Conservation (phyloP, 805 yeast species). For the Pichia scutulata region DNA sequence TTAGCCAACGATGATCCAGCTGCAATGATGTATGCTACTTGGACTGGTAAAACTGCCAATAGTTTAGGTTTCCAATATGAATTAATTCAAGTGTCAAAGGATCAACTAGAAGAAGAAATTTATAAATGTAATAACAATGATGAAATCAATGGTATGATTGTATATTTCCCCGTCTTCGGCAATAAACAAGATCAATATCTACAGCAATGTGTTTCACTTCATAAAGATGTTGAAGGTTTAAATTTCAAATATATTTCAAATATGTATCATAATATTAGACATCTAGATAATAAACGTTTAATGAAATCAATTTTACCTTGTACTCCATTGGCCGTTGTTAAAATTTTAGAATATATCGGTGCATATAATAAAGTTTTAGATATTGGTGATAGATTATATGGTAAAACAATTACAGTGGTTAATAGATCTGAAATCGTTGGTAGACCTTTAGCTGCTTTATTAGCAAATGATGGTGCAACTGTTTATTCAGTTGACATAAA, state of each 20-base stretch:
- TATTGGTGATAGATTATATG: conserved; percentile 88
- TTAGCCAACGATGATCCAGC: conserved; percentile 93
- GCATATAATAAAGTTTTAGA: conserved; percentile 76
- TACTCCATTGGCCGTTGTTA: conserved; percentile 92
- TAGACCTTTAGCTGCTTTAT: conserved; percentile 88
- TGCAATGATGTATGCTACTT: conserved; percentile 87
- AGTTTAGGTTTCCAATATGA: conserved; percentile 83
- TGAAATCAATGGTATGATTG: conserved; percentile 84
- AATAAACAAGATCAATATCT: conserved; percentile 91
- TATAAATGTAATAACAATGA: conserved; percentile 75
- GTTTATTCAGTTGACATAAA: conserved; percentile 88
- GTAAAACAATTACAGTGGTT: conserved; percentile 84
- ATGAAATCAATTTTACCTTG: conserved; percentile 90
- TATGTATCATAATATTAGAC: conserved; percentile 89
- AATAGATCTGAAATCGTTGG: conserved; percentile 97
- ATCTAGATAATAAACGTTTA: conserved; percentile 54
- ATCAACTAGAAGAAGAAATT: conserved; percentile 76
- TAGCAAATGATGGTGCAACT: conserved; percentile 96
- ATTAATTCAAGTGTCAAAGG: conserved; percentile 62
- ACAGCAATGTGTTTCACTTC: conserved; percentile 86
- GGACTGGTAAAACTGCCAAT: conserved; percentile 90
- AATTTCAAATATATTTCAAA: conserved; percentile 87
- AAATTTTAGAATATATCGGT: conserved; percentile 83
- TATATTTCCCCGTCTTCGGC: conserved; percentile 95
- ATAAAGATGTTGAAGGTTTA: conserved; percentile 94